Evolutionary conservation across 306 rosid genomes (phyloP).

Genomic region (Delonix regia): DNA sequence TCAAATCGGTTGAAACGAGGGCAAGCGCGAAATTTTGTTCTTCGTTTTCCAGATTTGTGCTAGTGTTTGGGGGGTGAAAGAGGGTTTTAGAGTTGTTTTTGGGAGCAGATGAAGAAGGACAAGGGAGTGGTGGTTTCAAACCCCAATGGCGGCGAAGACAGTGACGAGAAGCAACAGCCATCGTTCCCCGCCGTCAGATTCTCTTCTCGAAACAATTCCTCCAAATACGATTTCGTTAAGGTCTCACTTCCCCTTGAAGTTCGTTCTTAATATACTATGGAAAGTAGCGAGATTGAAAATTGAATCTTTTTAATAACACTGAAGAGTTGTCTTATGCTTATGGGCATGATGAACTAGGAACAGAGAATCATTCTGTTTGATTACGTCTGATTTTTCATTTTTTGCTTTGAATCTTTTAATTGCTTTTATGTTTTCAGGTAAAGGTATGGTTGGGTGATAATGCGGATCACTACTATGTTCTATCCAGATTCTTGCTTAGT

Average conservation of each 20-base stretch:
- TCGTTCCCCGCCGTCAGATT: slow-evolving; percentile 57
- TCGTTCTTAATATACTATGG: background rate
- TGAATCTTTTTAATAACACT: background rate
- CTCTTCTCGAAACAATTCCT: slow-evolving; percentile 79
- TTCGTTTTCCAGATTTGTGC: background rate
- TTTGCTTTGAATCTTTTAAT: slow-evolving; percentile 1
- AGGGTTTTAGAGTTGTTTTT: background rate
- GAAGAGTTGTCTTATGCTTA: background rate
- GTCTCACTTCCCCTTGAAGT: slow-evolving; percentile 30
- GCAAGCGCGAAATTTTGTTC: background rate
- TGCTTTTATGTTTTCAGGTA: slow-evolving; percentile 49
- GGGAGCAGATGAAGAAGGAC: slow-evolving; percentile 45
- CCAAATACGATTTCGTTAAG: slow-evolving; percentile 97
- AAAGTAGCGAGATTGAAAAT: background rate
- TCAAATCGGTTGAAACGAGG: background rate
- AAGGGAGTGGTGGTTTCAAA: slow-evolving; percentile 34
- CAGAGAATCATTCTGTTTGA: background rate
- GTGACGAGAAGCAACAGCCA: slow-evolving; percentile 42
- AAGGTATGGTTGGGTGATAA: slow-evolving; percentile 98
- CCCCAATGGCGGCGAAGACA: slow-evolving; percentile 52
- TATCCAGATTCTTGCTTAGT: slow-evolving; percentile 89
- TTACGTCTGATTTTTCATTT: background rate
- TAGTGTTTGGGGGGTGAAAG: background rate
- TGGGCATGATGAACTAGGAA: background rate
- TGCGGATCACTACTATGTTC: slow-evolving; percentile 95